A percentile compares a stretch with the other conserved stretches of the same genome.
Evolutionary conservation across 169 alveolate genomes (phyloP).

Genomic region (Cryptosporidium xiaoi): DNA sequence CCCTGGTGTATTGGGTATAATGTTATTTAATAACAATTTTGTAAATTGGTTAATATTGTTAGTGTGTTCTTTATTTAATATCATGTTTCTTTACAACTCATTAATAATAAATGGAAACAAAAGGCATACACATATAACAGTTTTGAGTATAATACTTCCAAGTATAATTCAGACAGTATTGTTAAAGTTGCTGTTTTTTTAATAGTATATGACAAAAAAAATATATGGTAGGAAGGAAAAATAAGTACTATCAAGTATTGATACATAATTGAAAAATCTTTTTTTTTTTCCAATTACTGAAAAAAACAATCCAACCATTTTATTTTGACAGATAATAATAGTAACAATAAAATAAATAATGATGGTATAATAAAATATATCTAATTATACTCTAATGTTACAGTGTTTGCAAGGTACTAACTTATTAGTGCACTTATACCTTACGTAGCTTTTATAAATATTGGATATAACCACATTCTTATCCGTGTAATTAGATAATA

Average conservation of each 20-base stretch:
- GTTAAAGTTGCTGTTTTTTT: constrained; percentile 15
- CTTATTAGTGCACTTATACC: constrained; percentile 59
- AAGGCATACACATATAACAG: constrained; percentile 11
- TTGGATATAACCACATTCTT: constrained; percentile 3
- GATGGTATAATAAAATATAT: too few relatives aligned
- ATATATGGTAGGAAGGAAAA: not conserved
- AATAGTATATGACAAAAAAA: not conserved
- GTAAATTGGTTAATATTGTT: constrained; percentile 36
- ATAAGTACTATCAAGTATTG: not conserved
- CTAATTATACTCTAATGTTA: not conserved
- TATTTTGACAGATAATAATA: too few relatives aligned
- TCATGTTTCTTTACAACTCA: constrained; percentile 43
- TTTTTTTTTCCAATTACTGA: not conserved
- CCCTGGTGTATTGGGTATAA: constrained; percentile 35
- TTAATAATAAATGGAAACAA: constrained; percentile 37
- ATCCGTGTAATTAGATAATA: not conserved
- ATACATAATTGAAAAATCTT: not conserved
- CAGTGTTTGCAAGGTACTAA: constrained; percentile 42
- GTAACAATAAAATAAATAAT: too few relatives aligned
- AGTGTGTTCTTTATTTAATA: constrained; percentile 20
- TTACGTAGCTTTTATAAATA: constrained; percentile 14
- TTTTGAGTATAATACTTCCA: constrained; percentile 16
- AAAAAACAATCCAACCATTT: not conserved
- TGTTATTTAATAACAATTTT: constrained; percentile 9
- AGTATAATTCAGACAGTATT: constrained; percentile 5